Evolutionary conservation across 2,329 filamentous ascomycete genomes (phyloP).

Genomic region (Knoxdaviesia capensis): DNA sequence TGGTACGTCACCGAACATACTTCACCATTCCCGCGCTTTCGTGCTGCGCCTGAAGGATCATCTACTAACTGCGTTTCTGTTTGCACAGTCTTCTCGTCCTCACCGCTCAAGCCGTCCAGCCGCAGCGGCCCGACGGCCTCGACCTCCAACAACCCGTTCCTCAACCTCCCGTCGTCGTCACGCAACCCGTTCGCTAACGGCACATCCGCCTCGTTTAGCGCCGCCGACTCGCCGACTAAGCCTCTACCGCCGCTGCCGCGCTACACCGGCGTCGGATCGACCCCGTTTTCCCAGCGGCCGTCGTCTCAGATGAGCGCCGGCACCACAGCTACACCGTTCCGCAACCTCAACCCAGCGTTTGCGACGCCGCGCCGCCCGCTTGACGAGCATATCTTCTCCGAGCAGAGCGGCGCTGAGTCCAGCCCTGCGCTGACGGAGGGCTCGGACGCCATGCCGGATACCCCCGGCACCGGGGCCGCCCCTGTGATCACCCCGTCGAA

Average conservation of each 20-base stretch:
- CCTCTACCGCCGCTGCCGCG: constrained; percentile 17
- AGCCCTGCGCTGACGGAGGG: constrained; percentile 38
- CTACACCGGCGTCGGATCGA: too few relatives aligned
- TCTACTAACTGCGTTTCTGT: too few relatives aligned
- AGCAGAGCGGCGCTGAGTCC: constrained; percentile 35
- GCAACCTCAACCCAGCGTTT: constrained; percentile 45
- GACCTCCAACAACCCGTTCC: not conserved
- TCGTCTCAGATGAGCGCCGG: too few relatives aligned
- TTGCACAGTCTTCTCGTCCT: not conserved
- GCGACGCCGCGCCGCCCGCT: constrained; percentile 39
- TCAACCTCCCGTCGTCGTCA: not conserved
- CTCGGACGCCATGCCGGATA: constrained; percentile 23
- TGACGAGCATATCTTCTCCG: constrained; percentile 31
- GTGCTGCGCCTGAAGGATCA: too few relatives aligned
- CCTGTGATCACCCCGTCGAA: constrained; percentile 22
- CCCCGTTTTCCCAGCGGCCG: too few relatives aligned
- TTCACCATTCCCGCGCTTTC: too few relatives aligned
- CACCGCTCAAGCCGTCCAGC: too few relatives aligned
- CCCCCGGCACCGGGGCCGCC: constrained; percentile 3
- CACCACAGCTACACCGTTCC: constrained; percentile 19
- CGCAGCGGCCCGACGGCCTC: too few relatives aligned
- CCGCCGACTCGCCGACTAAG: constrained; percentile 19
- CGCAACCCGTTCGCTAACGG: constrained; percentile 12
- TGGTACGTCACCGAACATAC: constrained; percentile 14
- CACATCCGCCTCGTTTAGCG: too few relatives aligned